Percentiles rank a stretch among this genome's conserved stretches.
phyloP scores from a whole-genome alignment of 495 filamentous ascomycete species.

The Neurospora tetrasperma region DNA sequence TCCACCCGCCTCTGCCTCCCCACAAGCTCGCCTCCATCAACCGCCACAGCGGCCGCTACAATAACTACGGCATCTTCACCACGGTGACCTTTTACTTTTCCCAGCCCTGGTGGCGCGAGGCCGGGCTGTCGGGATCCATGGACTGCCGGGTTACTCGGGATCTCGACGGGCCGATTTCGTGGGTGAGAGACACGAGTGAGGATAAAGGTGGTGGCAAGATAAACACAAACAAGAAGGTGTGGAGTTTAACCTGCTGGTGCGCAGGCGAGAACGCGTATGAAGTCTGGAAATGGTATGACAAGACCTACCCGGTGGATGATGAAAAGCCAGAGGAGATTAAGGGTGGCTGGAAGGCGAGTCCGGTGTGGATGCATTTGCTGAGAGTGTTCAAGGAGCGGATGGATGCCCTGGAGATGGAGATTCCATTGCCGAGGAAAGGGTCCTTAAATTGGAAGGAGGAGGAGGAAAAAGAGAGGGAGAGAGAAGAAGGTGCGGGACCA shows the following conservation, averaged over 20 bases:
- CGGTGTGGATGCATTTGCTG: conserved; percentile 3
- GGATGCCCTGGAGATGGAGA: neutral
- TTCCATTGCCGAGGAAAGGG: neutral
- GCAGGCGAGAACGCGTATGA: neutral
- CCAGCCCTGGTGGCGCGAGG: conserved; percentile 30
- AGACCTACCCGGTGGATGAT: conserved; percentile 32
- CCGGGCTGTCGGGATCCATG: conserved; percentile 24
- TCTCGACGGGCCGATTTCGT: conserved; percentile 25
- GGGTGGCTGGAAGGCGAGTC: neutral
- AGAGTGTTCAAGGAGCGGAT: neutral
- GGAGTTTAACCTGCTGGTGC: neutral
- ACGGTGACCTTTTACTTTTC: conserved; percentile 18
- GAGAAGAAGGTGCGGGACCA: neutral
- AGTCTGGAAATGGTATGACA: neutral
- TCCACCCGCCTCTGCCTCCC: conserved; percentile 13
- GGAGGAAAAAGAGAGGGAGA: neutral
- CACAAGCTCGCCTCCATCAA: conserved; percentile 4
- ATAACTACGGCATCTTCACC: conserved; percentile 31
- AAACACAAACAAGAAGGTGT: conserved; percentile 6
- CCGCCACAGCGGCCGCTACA: conserved; percentile 8
- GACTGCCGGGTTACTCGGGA: conserved; percentile 5
- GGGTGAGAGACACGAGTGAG: conserved; percentile 33
- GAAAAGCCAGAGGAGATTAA: conserved; percentile 6
- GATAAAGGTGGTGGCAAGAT: conserved; percentile 19
- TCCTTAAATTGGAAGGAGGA: neutral